phyloP scores from a whole-genome alignment of 1,284 basidiomycete genomes.

The Sporisorium graminicola region DNA sequence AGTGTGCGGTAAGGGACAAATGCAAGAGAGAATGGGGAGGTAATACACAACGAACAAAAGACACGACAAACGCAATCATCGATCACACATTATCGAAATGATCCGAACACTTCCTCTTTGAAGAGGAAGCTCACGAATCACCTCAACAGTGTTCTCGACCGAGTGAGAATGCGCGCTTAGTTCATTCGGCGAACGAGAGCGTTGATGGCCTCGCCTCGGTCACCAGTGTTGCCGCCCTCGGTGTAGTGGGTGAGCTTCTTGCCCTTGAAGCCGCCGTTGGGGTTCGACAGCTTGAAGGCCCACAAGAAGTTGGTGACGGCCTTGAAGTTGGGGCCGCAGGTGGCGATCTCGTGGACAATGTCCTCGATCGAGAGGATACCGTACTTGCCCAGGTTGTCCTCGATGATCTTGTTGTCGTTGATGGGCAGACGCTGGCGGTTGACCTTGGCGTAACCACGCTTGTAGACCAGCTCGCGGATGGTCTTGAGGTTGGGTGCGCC shows the following conservation, averaged over 20 bases:
- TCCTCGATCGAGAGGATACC: constrained; percentile 98
- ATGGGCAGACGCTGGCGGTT: constrained; percentile 97
- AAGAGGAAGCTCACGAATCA: too few species aligned
- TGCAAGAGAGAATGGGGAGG: constrained; percentile 21
- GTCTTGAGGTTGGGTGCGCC: constrained; percentile 96
- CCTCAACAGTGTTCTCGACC: background rate
- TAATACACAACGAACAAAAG: constrained; percentile 26
- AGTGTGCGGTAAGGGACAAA: constrained; percentile 21
- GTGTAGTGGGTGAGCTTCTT: constrained; percentile 86
- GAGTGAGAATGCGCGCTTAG: constrained; percentile 23
- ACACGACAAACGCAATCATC: constrained; percentile 11
- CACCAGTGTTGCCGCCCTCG: constrained; percentile 82
- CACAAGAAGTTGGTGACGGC: constrained; percentile 88
- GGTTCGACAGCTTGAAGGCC: constrained; percentile 99
- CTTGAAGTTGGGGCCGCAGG: constrained; percentile 98
- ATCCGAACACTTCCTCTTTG: background rate
- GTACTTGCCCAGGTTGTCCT: constrained; percentile 89
- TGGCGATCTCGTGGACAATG: constrained; percentile 96
- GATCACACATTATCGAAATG: background rate
- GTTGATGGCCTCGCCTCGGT: constrained; percentile 96
- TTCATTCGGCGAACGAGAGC: constrained; percentile 94
- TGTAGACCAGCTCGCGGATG: constrained; percentile 98
- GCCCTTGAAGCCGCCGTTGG: constrained; percentile 95
- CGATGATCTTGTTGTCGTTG: constrained; percentile 92
- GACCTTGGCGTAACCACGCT: constrained; percentile 99